Base-by-base conservation (phyloP, 768 basidiomycete species). In the Kwoniella sp. region DNA sequence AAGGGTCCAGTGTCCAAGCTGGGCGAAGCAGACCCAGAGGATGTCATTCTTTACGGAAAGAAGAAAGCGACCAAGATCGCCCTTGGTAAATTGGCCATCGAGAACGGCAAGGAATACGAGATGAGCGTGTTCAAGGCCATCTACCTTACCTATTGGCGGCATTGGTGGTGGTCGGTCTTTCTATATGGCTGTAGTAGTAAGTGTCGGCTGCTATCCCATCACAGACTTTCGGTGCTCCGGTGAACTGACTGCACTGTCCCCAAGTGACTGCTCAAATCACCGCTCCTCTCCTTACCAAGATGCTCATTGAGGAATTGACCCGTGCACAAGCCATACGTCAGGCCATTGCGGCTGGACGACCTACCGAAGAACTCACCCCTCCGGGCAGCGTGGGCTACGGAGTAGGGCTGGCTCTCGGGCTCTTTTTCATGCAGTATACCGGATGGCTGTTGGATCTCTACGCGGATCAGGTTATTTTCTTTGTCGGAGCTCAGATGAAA, bases 331-430 rank as follows among this genome's bases (percentile, higher is more conserved):
- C 19, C 68, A 20, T 80, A 75, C 52, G 69, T 68, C 63, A 74
- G 67, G 29, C 67, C 77, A 70, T 74, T 0, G 64, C 75, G 31
- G 39, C 34, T 11, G 51, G 44, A 2, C 33, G 51, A 6, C 47
- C 49, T 1, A 36, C 27, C 15, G 50, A 28, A 12, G 23, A n/a
- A 11, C 52, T 37, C 27, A 49, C 37, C 10, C 50, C 48, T 79
- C 0, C 74, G 82, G 45, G 82, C 77, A 3, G 65, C 84, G 25
- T 83, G 83, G 56, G 75, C 70, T 0, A 84, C 84, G 83, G 38
- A 84, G 26, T 54, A n/a, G 57, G 37, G 8, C 36, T 50, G 31
- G 37, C 44, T 2, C 28, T 43, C 22, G 49, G 20, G 6, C 19
- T 34, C 4, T 53, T 36, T 25, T 22, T 47, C 37, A 46, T 41